These are phyloP conservation scores for Vitis cinerea DNA, from an alignment of 164 flowering plant species.

Conservation along the genomic window DNA sequence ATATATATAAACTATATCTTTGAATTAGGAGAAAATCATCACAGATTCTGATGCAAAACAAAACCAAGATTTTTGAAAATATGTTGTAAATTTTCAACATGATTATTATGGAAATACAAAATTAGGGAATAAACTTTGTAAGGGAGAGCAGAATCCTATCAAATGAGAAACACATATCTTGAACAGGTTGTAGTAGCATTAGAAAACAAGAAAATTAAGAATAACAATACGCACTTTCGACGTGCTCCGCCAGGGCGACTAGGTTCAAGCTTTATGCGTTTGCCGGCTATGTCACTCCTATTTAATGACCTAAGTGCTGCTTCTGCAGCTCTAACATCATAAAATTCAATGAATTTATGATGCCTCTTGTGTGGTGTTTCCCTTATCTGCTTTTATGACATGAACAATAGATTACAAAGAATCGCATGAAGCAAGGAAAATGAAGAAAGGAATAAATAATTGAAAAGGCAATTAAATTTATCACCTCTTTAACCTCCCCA, in stretches of 20 bases:
- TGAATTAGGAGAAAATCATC: neutral
- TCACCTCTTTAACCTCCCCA: slow-evolving; percentile 97
- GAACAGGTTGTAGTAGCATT: neutral
- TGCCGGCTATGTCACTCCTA: slow-evolving; percentile 95
- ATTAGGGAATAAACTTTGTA: neutral
- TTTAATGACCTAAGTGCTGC: slow-evolving; percentile 87
- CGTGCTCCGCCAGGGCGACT: slow-evolving; percentile 99
- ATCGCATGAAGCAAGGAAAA: neutral
- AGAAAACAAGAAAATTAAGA: neutral
- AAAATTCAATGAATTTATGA: slow-evolving; percentile 93
- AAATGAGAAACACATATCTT: neutral
- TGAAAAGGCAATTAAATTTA: neutral
- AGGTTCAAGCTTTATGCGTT: slow-evolving; percentile 94
- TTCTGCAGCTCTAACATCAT: slow-evolving; percentile 97
- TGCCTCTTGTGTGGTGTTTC: slow-evolving; percentile 97
- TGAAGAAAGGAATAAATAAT: neutral
- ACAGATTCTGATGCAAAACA: neutral
- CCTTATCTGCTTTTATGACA: slow-evolving; percentile 63
- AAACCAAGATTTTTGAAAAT: neutral
- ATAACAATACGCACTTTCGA: slow-evolving; percentile 55
- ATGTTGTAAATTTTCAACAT: neutral
- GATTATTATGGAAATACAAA: neutral
- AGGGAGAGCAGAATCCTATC: neutral
- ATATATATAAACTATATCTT: neutral
- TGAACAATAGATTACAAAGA: slow-evolving; percentile 16